Base-by-base conservation (phyloP, 352 stramenopile species). In the Globisporangium spiculum region DNA sequence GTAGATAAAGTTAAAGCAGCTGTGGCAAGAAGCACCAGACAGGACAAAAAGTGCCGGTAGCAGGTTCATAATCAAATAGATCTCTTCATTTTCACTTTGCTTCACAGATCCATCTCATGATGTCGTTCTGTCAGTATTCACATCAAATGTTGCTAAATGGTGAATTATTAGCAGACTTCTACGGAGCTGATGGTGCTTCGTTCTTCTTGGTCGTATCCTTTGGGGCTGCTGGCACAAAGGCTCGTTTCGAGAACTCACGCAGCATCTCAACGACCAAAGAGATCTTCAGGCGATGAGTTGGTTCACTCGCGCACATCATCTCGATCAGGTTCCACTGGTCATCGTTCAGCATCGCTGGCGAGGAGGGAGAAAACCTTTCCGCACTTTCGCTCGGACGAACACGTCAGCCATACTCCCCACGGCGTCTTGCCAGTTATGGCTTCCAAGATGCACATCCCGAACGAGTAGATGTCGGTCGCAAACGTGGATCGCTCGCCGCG, bases 401-500 rank as follows among this genome's bases (percentile, higher is more conserved):
- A 56, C 59, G 20, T 30, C 59, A 10, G 36, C 58, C 4, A 54
- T 12, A 20, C 58, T 63, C 34, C 57, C 57, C 58, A 54, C 12
- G 58, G 58, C 22, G 22, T 22, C 22, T 34, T 24, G 34, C 46
- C 60, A 9, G 60, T 68, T 9, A 65, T 44, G 7, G 60, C 67
- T 32, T 72, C 67, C n/a, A 68, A 8, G 22, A 72, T 64, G 16
- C 60, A 67, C 67, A 72, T 64, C 3, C 67, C 67, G n/a, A 72
- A 65, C 7, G 67, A 65, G 27, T 68, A 72, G 7, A 72, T 46
- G 32, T 71, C 66, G 2, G 57, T 57, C 8, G 54, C 54, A 5
- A 60, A 41, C n/a, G 54, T 60, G 30, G 54, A 32, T 9, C 32
- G 56, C 3, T 50, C 56, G 10, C 32, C 32, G 36, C 30, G 20